A percentile compares a stretch with the other conserved stretches of the same genome.
Evolutionary conservation across 2,329 filamentous ascomycete species (phyloP).

Genomic region (Xylariaceae sp.): DNA sequence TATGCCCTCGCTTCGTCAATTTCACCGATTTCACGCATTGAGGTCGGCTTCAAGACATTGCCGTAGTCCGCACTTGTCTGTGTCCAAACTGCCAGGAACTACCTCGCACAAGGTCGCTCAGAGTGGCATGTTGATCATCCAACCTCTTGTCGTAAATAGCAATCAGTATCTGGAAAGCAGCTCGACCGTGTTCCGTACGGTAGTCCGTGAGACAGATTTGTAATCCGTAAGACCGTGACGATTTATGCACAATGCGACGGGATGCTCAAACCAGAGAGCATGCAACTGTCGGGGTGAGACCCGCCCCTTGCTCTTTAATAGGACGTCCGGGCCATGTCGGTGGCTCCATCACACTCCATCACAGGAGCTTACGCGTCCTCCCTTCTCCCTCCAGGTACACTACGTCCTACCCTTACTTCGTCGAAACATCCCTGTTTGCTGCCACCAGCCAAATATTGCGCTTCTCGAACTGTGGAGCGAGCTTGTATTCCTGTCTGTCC

Average conservation of each 20-base stretch:
- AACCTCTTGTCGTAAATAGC: no score
- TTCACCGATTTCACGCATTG: no score
- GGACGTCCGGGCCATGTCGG: neutral
- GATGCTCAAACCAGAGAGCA: neutral
- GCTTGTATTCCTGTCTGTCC: neutral
- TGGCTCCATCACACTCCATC: constrained; percentile 16
- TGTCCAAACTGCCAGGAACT: no score
- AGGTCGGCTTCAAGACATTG: neutral
- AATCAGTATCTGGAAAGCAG: neutral
- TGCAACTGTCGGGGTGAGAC: neutral
- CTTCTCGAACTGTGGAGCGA: neutral
- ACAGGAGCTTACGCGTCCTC: constrained; percentile 36
- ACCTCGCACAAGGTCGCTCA: no score
- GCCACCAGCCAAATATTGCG: constrained; percentile 16
- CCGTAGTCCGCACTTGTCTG: neutral
- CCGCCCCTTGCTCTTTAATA: neutral
- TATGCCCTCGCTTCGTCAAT: neutral
- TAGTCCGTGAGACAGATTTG: neutral
- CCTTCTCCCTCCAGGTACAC: constrained; percentile 29
- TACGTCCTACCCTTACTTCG: constrained; percentile 15
- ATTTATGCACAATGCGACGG: neutral
- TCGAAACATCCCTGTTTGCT: constrained; percentile 20
- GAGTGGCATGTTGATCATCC: no score
- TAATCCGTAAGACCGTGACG: neutral
- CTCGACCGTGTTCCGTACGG: neutral